phyloP scores from a whole-genome alignment of 1,284 basidiomycete species.

The Austroboletus olivaceoglutinosus region DNA sequence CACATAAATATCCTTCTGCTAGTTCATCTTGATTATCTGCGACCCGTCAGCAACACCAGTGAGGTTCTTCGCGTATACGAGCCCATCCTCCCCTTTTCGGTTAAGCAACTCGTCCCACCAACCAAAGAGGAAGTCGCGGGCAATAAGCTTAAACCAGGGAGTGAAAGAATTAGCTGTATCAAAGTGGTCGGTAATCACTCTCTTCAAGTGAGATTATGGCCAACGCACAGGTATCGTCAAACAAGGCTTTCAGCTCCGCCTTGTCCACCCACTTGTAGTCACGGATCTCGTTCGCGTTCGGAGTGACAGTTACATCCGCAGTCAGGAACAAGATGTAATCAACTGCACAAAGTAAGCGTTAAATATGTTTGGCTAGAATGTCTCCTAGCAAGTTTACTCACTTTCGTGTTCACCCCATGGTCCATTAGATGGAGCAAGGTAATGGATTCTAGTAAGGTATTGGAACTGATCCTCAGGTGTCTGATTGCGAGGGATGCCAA shows the following conservation, averaged over 20 bases:
- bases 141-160: slow-evolving; percentile 99
- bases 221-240: slow-evolving; percentile 71
- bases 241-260: slow-evolving; percentile 87
- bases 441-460: slow-evolving; percentile 96
- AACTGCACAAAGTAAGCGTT: slow-evolving; percentile 51
- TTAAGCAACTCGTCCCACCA: slow-evolving; percentile 95
- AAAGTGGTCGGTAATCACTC: slow-evolving; percentile 8
- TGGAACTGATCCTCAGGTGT: slow-evolving; percentile 87
- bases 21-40: slow-evolving; percentile 77
- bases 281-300: slow-evolving; percentile 91
- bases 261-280: slow-evolving; percentile 92
- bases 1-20: slow-evolving; percentile 11
- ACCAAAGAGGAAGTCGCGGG: slow-evolving; percentile 93
- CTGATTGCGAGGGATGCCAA: slow-evolving; percentile 84
- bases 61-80: slow-evolving; percentile 66
- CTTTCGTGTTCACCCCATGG: slow-evolving; percentile 99
- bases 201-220: neutral
- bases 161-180: slow-evolving; percentile 83
- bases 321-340: slow-evolving; percentile 98
- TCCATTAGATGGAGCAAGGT: slow-evolving; percentile 91
- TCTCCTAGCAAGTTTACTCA: slow-evolving; percentile 35
- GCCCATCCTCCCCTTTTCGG: slow-evolving; percentile 58
- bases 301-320: slow-evolving; percentile 79
- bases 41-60: slow-evolving; percentile 68
- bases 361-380: neutral